phyloP scores from a whole-genome alignment of 305 asterid genomes.

The Fraxinus velutina region DNA sequence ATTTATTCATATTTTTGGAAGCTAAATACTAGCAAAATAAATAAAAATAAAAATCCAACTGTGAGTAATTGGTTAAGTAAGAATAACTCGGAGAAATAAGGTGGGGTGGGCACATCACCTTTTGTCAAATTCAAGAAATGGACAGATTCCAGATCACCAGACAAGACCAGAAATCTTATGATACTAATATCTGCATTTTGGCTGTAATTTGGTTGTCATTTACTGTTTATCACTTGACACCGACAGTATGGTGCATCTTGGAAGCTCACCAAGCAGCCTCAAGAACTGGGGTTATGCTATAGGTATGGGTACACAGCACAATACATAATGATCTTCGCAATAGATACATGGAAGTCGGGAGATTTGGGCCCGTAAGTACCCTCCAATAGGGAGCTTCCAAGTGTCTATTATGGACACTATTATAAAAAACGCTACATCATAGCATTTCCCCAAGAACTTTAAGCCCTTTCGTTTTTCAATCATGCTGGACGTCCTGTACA shows the following conservation, averaged over 20 bases:
- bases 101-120: slow-evolving; percentile 15
- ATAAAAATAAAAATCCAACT: background rate
- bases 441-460: too few species aligned
- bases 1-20: background rate
- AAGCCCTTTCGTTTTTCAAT: too few species aligned
- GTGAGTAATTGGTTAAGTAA: background rate
- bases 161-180: slow-evolving; percentile 30
- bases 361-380: too few species aligned
- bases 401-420: too few species aligned
- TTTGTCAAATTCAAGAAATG: slow-evolving; percentile 11
- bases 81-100: background rate
- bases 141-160: slow-evolving; percentile 32
- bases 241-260: slow-evolving; percentile 48
- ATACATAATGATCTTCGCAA: too few species aligned
- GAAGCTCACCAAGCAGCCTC: slow-evolving; percentile 14
- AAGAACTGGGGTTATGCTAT: background rate
- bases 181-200: slow-evolving; percentile 13
- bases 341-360: too few species aligned
- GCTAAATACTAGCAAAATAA: background rate
- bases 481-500: too few species aligned
- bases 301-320: too few species aligned
- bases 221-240: slow-evolving; percentile 36
- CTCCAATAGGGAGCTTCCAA: too few species aligned
- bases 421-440: too few species aligned
- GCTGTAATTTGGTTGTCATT: slow-evolving; percentile 48